A percentile compares a stretch with the other conserved stretches of the same genome.
phyloP scores from a whole-genome alignment of 441 rosid genomes.

The Hura crepitans region DNA sequence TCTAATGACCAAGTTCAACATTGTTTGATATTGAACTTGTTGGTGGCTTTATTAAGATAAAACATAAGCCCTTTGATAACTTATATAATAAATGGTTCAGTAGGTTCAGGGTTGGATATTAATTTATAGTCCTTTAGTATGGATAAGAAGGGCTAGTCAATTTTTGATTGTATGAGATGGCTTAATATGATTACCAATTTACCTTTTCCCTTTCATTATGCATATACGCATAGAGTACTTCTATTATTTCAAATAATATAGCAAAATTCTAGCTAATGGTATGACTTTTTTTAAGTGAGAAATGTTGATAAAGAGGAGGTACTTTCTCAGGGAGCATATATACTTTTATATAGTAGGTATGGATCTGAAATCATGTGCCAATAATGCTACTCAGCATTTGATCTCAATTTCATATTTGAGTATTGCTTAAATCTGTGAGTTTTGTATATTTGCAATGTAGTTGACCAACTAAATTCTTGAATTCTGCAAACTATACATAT shows the following conservation, averaged over 20 bases:
- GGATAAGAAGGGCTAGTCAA: neutral
- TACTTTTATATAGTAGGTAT: slow-evolving; percentile 94
- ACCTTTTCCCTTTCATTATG: neutral
- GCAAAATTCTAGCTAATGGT: slow-evolving; percentile 2
- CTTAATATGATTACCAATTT: neutral
- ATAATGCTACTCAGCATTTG: neutral
- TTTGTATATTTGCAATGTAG: slow-evolving; percentile 9
- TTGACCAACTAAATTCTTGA: too few relatives aligned
- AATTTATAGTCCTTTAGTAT: neutral
- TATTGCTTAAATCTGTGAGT: neutral
- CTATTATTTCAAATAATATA: neutral
- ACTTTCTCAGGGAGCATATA: slow-evolving; percentile 88
- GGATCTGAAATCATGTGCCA: neutral
- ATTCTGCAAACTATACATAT: too few relatives aligned
- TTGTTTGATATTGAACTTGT: neutral
- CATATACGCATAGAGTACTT: neutral
- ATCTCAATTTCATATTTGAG: neutral
- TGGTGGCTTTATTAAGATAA: slow-evolving; percentile 4
- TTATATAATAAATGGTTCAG: neutral
- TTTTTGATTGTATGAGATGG: neutral
- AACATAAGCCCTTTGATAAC: neutral
- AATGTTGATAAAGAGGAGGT: slow-evolving; percentile 76
- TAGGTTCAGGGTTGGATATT: neutral
- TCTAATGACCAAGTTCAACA: neutral
- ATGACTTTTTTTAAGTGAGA: slow-evolving; percentile 49